Conservation (phyloP, 2,329 filamentous ascomycete species). For the Diaporthe destruens region DNA sequence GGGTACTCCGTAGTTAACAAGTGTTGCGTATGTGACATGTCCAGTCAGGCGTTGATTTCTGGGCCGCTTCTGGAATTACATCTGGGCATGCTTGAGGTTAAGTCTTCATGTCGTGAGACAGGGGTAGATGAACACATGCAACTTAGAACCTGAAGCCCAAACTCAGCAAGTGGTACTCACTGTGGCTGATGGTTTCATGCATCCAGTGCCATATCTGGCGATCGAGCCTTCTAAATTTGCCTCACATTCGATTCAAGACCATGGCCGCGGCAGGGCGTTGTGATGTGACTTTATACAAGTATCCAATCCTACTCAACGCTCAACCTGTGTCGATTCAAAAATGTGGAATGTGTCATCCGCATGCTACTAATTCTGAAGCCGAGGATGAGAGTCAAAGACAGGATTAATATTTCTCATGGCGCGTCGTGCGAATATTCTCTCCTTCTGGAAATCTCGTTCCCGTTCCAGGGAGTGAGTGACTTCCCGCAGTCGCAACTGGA, state of each 20-base stretch:
- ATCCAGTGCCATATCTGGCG: neutral
- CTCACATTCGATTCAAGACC: neutral
- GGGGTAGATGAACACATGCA: no score
- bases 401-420: neutral
- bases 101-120: neutral
- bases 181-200: no score
- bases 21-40: neutral
- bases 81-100: neutral
- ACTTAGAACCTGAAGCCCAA: no score
- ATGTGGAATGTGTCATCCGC: no score
- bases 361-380: no score
- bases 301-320: no score
- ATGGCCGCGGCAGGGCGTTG: neutral
- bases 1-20: no score
- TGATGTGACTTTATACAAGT: neutral
- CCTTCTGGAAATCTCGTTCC: neutral
- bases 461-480: no score
- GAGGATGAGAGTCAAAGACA: no score
- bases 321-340: no score
- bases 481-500: neutral
- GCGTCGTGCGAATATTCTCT: neutral
- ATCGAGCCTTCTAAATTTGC: neutral
- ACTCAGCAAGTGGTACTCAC: neutral
- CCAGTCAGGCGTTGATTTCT: neutral
- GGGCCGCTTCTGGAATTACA: neutral